Base-by-base conservation (phyloP, 257 asterid species). In the Nicotiana attenuata region DNA sequence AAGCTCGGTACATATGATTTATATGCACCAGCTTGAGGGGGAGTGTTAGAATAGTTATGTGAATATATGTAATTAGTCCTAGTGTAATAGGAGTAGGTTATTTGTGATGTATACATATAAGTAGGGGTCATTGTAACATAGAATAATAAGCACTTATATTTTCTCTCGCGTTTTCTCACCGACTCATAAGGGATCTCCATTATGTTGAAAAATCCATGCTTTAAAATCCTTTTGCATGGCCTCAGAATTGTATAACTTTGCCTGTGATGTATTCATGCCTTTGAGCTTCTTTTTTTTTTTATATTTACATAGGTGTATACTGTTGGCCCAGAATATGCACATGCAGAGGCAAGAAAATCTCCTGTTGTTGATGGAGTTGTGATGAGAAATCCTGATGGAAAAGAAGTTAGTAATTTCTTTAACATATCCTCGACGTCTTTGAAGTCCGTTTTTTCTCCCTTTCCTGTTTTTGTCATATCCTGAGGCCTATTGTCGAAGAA, bases 341-440 rank as follows among this genome's bases (percentile, higher is more conserved):
- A 96, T 87, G 99, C 99, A 52, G 99, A 96, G 89, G 99, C 99
- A 59, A 92, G 99, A 84, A 96, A 96, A 84, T 96, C 99, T 89
- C 99, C 99, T 7, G 99, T 96, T 81, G 99, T 96, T 77, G 99
- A 96, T 86, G 99, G 99, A 5, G 99, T 96, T 87, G 99, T 96
- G n/a, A 94, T 94, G 98, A 89, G 99, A 93, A 94, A 96, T 81
- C 97, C 94, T 66, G 97, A 96, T 83, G 99, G 99, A 77, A 96
- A 96, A 91, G 99, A 96, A 89, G 99, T 96, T 87, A 87, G 97
- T 83, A 78, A 64, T 35, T 73, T 73, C 79, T 60, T 60, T 57
- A 33, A 50, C 65, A 22, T 38, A 71, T 71, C 57, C 14, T 71
- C 13, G 56, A 28, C 33, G 9, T 22, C 57, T 41, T 45, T 20